phyloP scores from a whole-genome alignment of 495 filamentous ascomycete genomes.

The Letharia lupina region DNA sequence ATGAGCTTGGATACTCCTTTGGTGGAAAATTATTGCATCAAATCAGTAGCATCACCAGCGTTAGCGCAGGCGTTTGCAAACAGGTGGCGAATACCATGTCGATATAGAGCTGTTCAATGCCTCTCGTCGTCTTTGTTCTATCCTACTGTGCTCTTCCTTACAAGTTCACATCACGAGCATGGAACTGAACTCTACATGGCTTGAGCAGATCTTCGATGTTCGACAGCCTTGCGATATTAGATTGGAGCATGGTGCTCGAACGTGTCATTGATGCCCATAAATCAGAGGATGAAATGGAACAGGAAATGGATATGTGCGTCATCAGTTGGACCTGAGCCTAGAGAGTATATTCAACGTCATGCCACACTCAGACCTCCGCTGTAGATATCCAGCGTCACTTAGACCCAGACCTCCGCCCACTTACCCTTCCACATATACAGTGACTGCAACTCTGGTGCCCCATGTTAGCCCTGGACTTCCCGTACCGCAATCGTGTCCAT shows the following conservation, averaged over 20 bases:
- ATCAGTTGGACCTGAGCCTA: no score
- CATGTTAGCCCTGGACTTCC: no score
- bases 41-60: slow-evolving; percentile 1
- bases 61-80: slow-evolving; percentile 9
- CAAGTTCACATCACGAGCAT: not conserved
- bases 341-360: no score
- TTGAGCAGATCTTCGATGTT: not conserved
- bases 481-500: no score
- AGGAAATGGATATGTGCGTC: not conserved
- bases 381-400: no score
- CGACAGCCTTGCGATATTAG: not conserved
- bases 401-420: no score
- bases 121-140: not conserved
- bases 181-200: no score
- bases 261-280: not conserved
- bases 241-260: no score
- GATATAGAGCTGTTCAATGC: not conserved
- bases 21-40: not conserved
- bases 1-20: not conserved
- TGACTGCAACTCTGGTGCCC: no score
- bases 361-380: no score
- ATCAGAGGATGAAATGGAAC: not conserved
- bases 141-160: not conserved
- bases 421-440: no score
- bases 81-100: not conserved